Evolutionary conservation across 78 protist species (phyloP).

Genomic region (Dictyostelium citrinum): DNA sequence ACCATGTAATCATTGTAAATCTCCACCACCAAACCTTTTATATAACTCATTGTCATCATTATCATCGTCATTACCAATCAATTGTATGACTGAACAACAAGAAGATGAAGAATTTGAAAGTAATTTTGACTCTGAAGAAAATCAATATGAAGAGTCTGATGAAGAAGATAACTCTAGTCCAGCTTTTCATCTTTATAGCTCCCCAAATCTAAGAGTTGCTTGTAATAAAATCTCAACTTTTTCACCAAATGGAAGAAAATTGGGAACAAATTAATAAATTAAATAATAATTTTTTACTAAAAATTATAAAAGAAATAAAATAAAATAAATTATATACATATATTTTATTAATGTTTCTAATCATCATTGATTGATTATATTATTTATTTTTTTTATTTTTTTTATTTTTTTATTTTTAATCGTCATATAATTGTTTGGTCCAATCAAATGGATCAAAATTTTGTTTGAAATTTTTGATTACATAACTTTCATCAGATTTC

Average conservation of each 20-base stretch:
- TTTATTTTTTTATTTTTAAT: not conserved
- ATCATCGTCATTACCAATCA: not conserved
- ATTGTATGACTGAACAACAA: not conserved
- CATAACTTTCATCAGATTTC: slow-evolving; percentile 7
- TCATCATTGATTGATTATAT: too few relatives aligned
- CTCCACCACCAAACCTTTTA: not conserved
- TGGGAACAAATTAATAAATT: not conserved
- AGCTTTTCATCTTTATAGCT: slow-evolving; percentile 11
- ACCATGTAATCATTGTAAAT: not conserved
- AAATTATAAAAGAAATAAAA: not conserved
- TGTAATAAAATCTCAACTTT: slow-evolving; percentile 1
- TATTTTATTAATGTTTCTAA: too few relatives aligned
- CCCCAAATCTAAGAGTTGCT: slow-evolving; percentile 15
- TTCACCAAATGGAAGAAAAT: not conserved
- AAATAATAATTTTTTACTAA: too few relatives aligned
- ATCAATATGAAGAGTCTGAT: not conserved
- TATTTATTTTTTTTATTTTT: not conserved
- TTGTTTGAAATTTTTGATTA: slow-evolving; percentile 7
- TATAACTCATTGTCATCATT: not conserved
- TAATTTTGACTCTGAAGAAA: too few relatives aligned
- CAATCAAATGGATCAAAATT: slow-evolving; percentile 20
- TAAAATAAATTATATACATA: too few relatives aligned
- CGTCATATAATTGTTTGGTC: slow-evolving; percentile 27
- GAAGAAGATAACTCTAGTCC: not conserved
- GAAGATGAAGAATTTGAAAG: not conserved